phyloP scores from a whole-genome alignment of 73 alveolate genomes.

The Tetrahymena malaccensis region DNA sequence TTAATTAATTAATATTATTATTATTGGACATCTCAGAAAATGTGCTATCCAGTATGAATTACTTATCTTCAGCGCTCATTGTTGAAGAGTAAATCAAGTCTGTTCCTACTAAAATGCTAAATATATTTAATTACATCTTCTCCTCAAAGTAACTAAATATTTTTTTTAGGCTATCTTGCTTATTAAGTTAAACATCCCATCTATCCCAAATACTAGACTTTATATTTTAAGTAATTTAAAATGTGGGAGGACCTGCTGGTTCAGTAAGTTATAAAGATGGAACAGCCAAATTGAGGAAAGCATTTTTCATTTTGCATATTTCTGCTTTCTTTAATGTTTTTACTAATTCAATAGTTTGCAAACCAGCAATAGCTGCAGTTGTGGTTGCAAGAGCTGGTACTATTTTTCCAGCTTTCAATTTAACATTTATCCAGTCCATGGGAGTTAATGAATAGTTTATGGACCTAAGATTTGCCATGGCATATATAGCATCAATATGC shows the following conservation, averaged over 20 bases:
- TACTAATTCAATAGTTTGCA: conserved; percentile 81
- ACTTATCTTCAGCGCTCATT: neutral
- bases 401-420: conserved; percentile 93
- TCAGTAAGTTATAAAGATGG: conserved; percentile 28
- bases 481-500: conserved; percentile 87
- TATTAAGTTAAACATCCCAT: conserved; percentile 30
- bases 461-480: conserved; percentile 86
- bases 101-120: neutral
- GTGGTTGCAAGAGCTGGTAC: conserved; percentile 97
- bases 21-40: neutral
- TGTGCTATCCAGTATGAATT: neutral
- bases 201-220: conserved; percentile 38
- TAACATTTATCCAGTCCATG: conserved; percentile 93
- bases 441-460: conserved; percentile 73
- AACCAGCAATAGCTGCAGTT: conserved; percentile 93
- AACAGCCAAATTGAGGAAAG: conserved; percentile 35
- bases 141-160: neutral
- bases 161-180: neutral
- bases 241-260: neutral
- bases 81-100: neutral
- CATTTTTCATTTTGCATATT: conserved; percentile 29
- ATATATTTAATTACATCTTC: neutral
- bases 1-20: neutral
- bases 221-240: neutral
- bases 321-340: conserved; percentile 38